Percentiles rank a stretch among this genome's conserved stretches.
phyloP scores from a whole-genome alignment of 2,329 filamentous ascomycete genomes.

The Neocatenulostroma microsporum region DNA sequence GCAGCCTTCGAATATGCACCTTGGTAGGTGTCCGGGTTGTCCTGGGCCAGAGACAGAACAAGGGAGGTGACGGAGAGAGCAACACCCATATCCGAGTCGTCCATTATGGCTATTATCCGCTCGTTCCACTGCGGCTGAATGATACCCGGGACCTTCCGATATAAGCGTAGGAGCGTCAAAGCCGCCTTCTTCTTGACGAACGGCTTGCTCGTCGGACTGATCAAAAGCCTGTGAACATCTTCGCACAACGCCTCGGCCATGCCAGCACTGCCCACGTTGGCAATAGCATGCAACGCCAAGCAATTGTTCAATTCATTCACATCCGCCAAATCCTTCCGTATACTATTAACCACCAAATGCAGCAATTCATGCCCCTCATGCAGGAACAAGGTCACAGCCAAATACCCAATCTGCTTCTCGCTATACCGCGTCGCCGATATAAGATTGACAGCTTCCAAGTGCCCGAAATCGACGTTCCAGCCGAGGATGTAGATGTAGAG shows the following conservation, averaged over 20 bases:
- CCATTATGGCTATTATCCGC: conserved; percentile 97
- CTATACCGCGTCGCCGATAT: conserved; percentile 97
- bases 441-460: conserved; percentile 95
- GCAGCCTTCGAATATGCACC: conserved; percentile 92
- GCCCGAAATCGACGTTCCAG: conserved; percentile 98
- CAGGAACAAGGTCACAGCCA: conserved; percentile 93
- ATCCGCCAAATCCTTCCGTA: conserved; percentile 89
- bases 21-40: conserved; percentile 88
- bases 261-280: conserved; percentile 91
- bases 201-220: conserved; percentile 88
- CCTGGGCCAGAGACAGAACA: conserved; percentile 88
- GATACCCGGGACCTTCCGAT: conserved; percentile 88
- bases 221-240: conserved; percentile 88
- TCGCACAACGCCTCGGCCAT: conserved; percentile 90
- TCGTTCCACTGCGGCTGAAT: conserved; percentile 97
- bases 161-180: conserved; percentile 81
- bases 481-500: conserved; percentile 98
- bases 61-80: conserved; percentile 91
- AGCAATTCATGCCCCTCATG: conserved; percentile 95
- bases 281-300: conserved; percentile 90
- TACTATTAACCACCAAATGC: conserved; percentile 95
- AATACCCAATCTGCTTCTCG: conserved; percentile 97
- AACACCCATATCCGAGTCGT: conserved; percentile 88
- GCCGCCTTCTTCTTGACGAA: conserved; percentile 99
- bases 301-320: conserved; percentile 98